These are phyloP conservation scores for Neurospora sp. DNA, from an alignment of 495 filamentous ascomycete genomes.

Conservation along the genomic window DNA sequence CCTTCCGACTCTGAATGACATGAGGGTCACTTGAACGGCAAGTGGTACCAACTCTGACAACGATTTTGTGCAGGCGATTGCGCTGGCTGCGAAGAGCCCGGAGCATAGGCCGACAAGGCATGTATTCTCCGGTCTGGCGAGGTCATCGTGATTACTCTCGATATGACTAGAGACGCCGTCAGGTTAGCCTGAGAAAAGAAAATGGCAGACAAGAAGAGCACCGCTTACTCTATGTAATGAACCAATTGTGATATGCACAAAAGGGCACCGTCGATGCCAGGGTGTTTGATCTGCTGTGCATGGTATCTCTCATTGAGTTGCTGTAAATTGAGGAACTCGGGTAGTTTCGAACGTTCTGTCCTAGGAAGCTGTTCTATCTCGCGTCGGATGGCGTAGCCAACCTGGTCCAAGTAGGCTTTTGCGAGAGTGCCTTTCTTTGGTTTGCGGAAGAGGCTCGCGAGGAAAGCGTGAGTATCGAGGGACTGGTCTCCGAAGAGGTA, in stretches of 20 bases:
- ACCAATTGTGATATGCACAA: constrained; percentile 61
- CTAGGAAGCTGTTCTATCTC: constrained; percentile 52
- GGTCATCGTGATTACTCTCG: constrained; percentile 37
- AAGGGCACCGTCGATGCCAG: constrained; percentile 56
- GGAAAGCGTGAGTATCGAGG: constrained; percentile 55
- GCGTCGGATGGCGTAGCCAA: constrained; percentile 49
- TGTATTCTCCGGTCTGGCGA: constrained; percentile 32
- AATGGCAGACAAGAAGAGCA: neutral
- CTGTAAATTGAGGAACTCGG: constrained; percentile 56
- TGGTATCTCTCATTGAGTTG: constrained; percentile 63
- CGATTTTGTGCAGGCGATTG: constrained; percentile 56
- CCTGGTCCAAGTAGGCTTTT: constrained; percentile 54
- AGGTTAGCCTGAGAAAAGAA: constrained; percentile 8
- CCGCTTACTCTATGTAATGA: constrained; percentile 64
- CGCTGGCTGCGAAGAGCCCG: constrained; percentile 60
- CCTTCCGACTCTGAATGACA: constrained; percentile 63
- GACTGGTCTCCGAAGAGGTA: constrained; percentile 75
- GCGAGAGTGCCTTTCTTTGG: constrained; percentile 55
- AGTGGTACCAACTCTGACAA: constrained; percentile 58
- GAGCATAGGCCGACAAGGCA: constrained; percentile 59
- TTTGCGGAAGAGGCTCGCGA: constrained; percentile 49
- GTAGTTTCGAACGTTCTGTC: constrained; percentile 50
- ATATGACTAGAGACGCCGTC: constrained; percentile 25
- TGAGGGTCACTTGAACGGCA: constrained; percentile 58
- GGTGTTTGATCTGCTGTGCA: constrained; percentile 44